Evolutionary conservation across 345 rosid species (phyloP).

Genomic region (Citrus cavaleriei): DNA sequence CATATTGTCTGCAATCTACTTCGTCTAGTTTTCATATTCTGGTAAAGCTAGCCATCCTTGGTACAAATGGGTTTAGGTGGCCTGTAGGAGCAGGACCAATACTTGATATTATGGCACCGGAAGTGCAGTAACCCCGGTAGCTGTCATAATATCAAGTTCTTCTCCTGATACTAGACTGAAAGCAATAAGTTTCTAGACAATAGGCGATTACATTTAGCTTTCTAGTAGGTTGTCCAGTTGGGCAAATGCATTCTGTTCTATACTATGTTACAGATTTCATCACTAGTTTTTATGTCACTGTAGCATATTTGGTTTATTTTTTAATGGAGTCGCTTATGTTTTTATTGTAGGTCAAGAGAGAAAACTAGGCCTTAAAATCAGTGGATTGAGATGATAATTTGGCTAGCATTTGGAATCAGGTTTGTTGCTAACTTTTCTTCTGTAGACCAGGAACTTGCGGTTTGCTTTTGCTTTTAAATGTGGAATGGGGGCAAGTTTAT

Average conservation of each 20-base stretch:
- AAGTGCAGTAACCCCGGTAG: neutral
- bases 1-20: neutral
- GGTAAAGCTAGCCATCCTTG: neutral
- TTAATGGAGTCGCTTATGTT: neutral
- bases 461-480: neutral
- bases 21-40: neutral
- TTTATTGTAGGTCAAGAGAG: conserved; percentile 23
- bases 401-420: conserved; percentile 13
- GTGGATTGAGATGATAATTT: neutral
- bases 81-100: neutral
- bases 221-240: neutral
- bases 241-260: neutral
- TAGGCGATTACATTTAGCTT: neutral
- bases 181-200: neutral
- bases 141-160: neutral
- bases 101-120: neutral
- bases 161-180: neutral
- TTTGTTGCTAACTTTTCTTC: neutral
- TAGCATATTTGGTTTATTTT: neutral
- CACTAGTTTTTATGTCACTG: neutral
- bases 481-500: neutral
- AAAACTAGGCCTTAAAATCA: conserved; percentile 17
- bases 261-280: neutral
- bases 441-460: neutral
- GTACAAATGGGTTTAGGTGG: neutral